Evolutionary conservation across 129 eudicot species (phyloP).

Genomic region (Arctium lappa): DNA sequence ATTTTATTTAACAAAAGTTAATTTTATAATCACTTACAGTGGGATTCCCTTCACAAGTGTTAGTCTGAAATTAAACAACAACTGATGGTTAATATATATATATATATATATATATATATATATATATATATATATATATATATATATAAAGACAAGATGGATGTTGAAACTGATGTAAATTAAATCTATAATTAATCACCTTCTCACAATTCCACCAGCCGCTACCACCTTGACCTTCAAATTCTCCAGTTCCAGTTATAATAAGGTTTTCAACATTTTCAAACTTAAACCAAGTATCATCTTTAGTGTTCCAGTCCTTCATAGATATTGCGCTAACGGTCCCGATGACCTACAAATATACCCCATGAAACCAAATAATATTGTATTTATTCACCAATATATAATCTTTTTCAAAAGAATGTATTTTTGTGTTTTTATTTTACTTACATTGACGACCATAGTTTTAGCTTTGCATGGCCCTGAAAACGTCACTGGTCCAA

Average conservation of each 20-base stretch:
- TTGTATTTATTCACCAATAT: neutral
- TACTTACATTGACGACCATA: neutral
- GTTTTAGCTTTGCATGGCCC: conserved; percentile 23
- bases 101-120: too few relatives aligned
- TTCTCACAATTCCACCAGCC: conserved; percentile 20
- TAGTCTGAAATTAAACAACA: neutral
- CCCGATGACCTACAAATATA: conserved; percentile 31
- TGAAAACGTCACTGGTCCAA: neutral
- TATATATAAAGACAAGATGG: neutral
- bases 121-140: too few relatives aligned
- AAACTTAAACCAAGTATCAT: conserved; percentile 28
- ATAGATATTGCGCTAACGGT: conserved; percentile 22
- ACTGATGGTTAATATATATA: too few relatives aligned
- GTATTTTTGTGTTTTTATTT: too few relatives aligned
- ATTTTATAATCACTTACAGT: conserved; percentile 11
- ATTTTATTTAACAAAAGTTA: too few relatives aligned
- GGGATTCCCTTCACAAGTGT: conserved; percentile 10
- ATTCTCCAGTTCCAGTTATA: conserved; percentile 23
- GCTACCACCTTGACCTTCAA: conserved; percentile 17
- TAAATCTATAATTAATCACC: neutral
- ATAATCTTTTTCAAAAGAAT: too few relatives aligned
- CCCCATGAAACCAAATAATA: neutral
- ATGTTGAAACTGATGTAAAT: neutral
- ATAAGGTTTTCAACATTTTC: conserved; percentile 18
- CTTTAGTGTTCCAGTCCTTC: conserved; percentile 10